Evolutionary conservation across 202 grass and related monocot genomes (phyloP), one percentile per base, ranked within the genome.

Genomic region (Sporobolus alterniflorus): DNA sequence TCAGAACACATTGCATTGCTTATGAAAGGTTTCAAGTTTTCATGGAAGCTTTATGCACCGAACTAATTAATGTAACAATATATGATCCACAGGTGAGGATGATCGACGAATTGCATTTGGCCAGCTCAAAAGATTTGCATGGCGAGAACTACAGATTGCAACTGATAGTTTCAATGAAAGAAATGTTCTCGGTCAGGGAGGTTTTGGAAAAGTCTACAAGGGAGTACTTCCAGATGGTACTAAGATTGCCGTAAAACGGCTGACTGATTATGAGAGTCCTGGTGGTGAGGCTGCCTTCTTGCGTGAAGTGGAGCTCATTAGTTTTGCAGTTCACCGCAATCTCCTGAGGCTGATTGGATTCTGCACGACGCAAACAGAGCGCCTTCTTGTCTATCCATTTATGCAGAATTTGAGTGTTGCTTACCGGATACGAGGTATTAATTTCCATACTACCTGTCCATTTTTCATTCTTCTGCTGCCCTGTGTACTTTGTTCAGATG

Each of bases 361-460:
- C 84, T 99, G 96, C 64, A 94, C 83, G 1, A 96, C 93, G 78
- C 87, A 87, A 47, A 82, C 76, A 57, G 96, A 99, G 80, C 93
- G 91, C 9, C 89, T 99, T 34, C 76, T 99, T 25, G 88, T 99
- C 29, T 99, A 96, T 88, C 96, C 96, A 36, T 99, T 96, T 44
- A 99, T 99, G 93, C 89, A 87, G 71, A 99, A 99, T 84, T 85
- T 98, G 54, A 96, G 96, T 81, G 93, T 98, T 82, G 96, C 96
- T 26, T 90, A 85, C 59, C 79, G 89, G n/a, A 89, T 98, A 82
- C 86, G 96, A 94, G 96, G 96, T 98, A 92, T 67, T 64, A 44
- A 52, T 86, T 73, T 61, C 50, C 15, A 3, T 60, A 29, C 7
- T 69, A n/a, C 36, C 42, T 73, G 12, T 73, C 39, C 61, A 31